phyloP scores from a whole-genome alignment of 345 rosid genomes.

The Reutealis trisperma region DNA sequence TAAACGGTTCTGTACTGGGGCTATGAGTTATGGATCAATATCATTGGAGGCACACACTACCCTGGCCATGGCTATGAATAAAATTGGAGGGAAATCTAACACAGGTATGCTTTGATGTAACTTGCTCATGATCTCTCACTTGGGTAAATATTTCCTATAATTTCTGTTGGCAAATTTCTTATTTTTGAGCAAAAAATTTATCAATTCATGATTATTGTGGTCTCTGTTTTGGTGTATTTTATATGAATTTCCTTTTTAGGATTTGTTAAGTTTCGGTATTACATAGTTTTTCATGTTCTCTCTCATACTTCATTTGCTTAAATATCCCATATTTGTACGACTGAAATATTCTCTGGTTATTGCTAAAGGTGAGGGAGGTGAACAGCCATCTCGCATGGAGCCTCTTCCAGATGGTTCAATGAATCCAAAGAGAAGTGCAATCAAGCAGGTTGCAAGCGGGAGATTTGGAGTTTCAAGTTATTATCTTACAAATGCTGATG shows the following conservation, averaged over 20 bases:
- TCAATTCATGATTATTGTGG: too few relatives aligned
- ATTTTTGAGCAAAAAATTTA: neutral
- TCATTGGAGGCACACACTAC: conserved; percentile 92
- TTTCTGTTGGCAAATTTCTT: neutral
- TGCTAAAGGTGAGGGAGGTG: conserved; percentile 95
- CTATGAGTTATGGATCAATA: conserved; percentile 99
- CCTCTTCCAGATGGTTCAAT: conserved; percentile 86
- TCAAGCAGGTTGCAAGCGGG: conserved; percentile 99
- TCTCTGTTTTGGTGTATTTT: neutral
- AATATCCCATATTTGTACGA: neutral
- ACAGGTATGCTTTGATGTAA: conserved; percentile 56
- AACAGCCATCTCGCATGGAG: conserved; percentile 95
- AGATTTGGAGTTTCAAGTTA: conserved; percentile 99
- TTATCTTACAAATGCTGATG: conserved; percentile 98
- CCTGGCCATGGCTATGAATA: conserved; percentile 92
- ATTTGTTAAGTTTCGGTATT: neutral
- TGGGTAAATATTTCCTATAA: too few relatives aligned
- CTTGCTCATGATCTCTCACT: neutral
- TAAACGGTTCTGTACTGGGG: conserved; percentile 96
- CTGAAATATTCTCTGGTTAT: neutral
- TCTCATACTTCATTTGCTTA: neutral
- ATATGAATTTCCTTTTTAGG: neutral
- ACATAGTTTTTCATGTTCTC: neutral
- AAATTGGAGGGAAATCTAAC: conserved; percentile 92
- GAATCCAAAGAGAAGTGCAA: conserved; percentile 94